A percentile compares a stretch with the other conserved stretches of the same genome.
These are phyloP conservation scores for Cyanodermella asteris DNA, from an alignment of 2,329 filamentous ascomycete genomes.

Conservation along the genomic window DNA sequence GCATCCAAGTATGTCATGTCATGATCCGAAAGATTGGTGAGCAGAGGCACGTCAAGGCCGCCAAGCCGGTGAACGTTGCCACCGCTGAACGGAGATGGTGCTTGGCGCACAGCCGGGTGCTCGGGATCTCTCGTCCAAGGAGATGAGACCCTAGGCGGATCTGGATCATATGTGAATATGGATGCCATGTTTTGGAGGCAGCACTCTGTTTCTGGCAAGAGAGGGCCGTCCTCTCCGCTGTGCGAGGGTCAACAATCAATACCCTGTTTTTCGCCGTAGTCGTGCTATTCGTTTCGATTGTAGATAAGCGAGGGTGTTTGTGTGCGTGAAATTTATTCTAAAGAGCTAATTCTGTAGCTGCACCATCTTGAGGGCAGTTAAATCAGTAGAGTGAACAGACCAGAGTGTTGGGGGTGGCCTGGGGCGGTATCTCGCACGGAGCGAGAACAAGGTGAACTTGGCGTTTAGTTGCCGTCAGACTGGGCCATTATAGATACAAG, in stretches of 20 bases:
- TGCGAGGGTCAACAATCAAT: neutral
- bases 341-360: conserved; percentile 24
- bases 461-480: no score
- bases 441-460: no score
- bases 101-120: conserved; percentile 13
- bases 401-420: no score
- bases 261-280: conserved; percentile 1
- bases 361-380: conserved; percentile 25
- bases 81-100: conserved; percentile 9
- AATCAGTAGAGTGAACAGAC: no score
- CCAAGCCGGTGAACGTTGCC: conserved; percentile 2
- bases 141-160: conserved; percentile 70
- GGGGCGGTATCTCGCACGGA: no score
- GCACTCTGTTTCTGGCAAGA: conserved; percentile 1
- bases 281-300: conserved; percentile 5
- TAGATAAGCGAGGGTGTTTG: conserved; percentile 26
- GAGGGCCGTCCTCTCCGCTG: neutral
- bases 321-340: conserved; percentile 27
- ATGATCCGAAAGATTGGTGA: conserved; percentile 25
- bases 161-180: conserved; percentile 83
- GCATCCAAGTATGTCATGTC: conserved; percentile 58
- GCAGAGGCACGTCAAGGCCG: conserved; percentile 4
- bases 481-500: no score
- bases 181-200: conserved; percentile 54
- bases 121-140: conserved; percentile 81